A percentile compares a stretch with the other conserved stretches of the same genome.
Evolutionary conservation across 192 early-diverging fungal species (phyloP).

Genomic region (Diversispora eburnea): DNA sequence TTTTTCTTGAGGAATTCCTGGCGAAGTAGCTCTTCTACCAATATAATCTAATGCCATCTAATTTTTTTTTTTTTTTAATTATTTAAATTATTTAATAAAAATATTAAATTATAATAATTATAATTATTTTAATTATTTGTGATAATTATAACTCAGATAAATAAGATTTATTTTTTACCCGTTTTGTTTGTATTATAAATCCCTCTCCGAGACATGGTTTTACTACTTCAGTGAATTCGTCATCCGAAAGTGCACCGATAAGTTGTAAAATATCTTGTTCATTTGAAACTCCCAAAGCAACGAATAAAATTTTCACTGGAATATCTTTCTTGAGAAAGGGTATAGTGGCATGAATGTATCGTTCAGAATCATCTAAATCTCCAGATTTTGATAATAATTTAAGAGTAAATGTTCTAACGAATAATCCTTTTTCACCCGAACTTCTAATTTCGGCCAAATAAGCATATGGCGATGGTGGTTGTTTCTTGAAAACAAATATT

Average conservation of each 20-base stretch:
- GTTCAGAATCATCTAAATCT: constrained; percentile 46
- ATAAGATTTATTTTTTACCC: constrained; percentile 57
- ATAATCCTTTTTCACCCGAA: constrained; percentile 78
- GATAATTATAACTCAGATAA: not conserved
- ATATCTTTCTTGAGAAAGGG: constrained; percentile 92
- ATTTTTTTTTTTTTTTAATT: not conserved
- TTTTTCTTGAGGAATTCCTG: constrained; percentile 80
- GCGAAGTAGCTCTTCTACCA: constrained; percentile 82
- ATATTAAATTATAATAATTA: not conserved
- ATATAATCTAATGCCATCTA: constrained; percentile 56
- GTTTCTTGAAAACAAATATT: constrained; percentile 92
- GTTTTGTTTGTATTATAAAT: constrained; percentile 88
- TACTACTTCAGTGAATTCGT: constrained; percentile 89
- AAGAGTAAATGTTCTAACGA: constrained; percentile 68
- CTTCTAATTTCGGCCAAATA: constrained; percentile 90
- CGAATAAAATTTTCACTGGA: constrained; percentile 90
- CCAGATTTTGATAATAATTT: not conserved
- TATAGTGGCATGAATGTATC: constrained; percentile 80
- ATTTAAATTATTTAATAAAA: not conserved
- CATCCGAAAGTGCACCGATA: constrained; percentile 83
- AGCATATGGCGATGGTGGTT: constrained; percentile 67
- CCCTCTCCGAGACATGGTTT: constrained; percentile 97
- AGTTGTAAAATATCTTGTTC: constrained; percentile 93
- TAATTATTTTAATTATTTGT: not conserved
- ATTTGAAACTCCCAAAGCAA: constrained; percentile 87